Base-by-base conservation (phyloP, 1,284 basidiomycete genomes). In the Xerocomus nothofagi region DNA sequence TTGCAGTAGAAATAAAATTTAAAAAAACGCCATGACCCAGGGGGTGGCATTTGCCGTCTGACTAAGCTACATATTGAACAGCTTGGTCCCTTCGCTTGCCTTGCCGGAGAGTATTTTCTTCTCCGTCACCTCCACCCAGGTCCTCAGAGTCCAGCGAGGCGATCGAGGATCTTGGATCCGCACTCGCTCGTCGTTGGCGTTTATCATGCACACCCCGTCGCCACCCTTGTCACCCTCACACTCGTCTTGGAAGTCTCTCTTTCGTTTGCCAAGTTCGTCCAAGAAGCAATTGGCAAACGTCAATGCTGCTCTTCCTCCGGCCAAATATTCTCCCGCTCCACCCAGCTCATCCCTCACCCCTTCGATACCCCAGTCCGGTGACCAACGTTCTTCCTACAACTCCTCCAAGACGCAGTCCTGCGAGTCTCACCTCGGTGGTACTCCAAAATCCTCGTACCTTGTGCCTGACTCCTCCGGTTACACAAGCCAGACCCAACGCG, bases 351-450 rank as follows among this genome's bases (percentile, higher is more conserved):
- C 79, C 12, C 71, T 81, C 49, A 76, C 79, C 14, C 80, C 81
- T 21, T 69, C 72, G 20, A 74, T 78, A 17, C 71, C 75, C 47
- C 65, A 72, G 26, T 69, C 71, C 37, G 48, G 73, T 66, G 51
- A 82, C 67, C 78, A 79, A 47, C 77, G 85, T 42, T 83, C 78
- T 36, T 88, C 86, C 6, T 86, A 80, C 68, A 84, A 82, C 61
- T 88, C 86, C 10, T 87, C 85, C 34, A 80, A 80, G 57, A 82
- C 83, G 0, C 78, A 79, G 54, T 87, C 86, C 10, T 82, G 75
- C 57, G 84, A 86, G 60, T 86, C 83, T 2, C 79, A 78, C 63
- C 65, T 60, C 29, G 66, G 38, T 43, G 62, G 57, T 60, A 61
- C 55, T 58, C 62, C 44, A 61, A 65, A 60, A 51, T 62, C 57